phyloP scores from a whole-genome alignment of 331 rosid genomes.

The Quercus lobata region DNA sequence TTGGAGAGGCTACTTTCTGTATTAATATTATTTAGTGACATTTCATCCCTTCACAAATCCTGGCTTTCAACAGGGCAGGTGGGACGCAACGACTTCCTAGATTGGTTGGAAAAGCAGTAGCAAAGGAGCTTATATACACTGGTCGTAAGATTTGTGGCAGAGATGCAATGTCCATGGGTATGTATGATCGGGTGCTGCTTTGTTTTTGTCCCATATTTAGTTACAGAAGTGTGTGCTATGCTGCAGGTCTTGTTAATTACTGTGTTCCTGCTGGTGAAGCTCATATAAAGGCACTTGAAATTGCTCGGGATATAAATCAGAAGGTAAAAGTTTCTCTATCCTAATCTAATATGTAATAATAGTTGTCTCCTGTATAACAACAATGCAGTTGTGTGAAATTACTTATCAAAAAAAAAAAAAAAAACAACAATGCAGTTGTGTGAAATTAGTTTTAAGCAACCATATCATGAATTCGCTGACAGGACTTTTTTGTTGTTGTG shows the following conservation, averaged over 20 bases:
- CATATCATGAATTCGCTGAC: neutral
- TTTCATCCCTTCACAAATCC: conserved; percentile 18
- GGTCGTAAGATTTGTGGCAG: conserved; percentile 65
- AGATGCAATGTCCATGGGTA: conserved; percentile 83
- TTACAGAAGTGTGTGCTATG: neutral
- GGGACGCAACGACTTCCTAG: conserved; percentile 91
- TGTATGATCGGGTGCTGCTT: conserved; percentile 12
- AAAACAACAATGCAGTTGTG: neutral
- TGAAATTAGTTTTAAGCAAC: neutral
- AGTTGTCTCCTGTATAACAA: neutral
- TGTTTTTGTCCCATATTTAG: neutral
- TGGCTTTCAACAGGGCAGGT: conserved; percentile 72
- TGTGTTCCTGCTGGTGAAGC: conserved; percentile 86
- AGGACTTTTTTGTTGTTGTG: neutral
- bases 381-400: neutral
- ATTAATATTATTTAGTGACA: conserved; percentile 5
- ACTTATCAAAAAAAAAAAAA: too few relatives aligned
- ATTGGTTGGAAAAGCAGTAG: conserved; percentile 72
- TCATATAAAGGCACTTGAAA: conserved; percentile 63
- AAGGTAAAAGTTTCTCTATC: conserved; percentile 44
- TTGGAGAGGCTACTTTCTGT: neutral
- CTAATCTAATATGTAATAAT: neutral
- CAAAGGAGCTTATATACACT: conserved; percentile 83
- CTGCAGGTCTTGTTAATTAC: conserved; percentile 78
- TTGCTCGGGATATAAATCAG: conserved; percentile 70